phyloP scores from a whole-genome alignment of 2,329 filamentous ascomycete species.

The Aspergillus pseudoviridinutans region DNA sequence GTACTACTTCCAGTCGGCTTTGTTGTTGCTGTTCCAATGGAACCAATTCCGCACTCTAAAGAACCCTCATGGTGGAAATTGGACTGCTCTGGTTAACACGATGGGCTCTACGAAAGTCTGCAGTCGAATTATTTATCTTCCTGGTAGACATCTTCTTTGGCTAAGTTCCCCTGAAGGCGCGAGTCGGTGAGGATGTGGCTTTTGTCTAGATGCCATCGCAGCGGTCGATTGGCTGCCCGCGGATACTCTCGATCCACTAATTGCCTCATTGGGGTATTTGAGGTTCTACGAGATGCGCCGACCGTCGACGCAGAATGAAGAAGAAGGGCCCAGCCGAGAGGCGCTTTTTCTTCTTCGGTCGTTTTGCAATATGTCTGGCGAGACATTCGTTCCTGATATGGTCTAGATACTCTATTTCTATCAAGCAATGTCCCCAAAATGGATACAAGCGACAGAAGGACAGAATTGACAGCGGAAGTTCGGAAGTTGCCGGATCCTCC shows the following conservation, averaged over 20 bases:
- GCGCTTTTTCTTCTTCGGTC: no score
- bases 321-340: not conserved
- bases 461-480: not conserved
- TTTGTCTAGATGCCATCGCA: not conserved
- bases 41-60: not conserved
- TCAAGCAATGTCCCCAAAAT: no score
- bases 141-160: no score
- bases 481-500: not conserved
- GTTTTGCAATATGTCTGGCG: no score
- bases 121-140: not conserved
- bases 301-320: not conserved
- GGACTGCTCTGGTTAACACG: no score
- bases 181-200: not conserved
- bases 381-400: no score
- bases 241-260: not conserved
- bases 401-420: no score
- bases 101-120: not conserved
- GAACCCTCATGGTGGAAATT: not conserved
- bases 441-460: no score
- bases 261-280: not conserved
- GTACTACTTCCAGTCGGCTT: no score
- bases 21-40: not conserved
- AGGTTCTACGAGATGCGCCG: not conserved
- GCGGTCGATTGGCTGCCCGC: not conserved
- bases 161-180: not conserved